Conservation (phyloP, 441 rosid genomes). For the Pelargonium australe region DNA sequence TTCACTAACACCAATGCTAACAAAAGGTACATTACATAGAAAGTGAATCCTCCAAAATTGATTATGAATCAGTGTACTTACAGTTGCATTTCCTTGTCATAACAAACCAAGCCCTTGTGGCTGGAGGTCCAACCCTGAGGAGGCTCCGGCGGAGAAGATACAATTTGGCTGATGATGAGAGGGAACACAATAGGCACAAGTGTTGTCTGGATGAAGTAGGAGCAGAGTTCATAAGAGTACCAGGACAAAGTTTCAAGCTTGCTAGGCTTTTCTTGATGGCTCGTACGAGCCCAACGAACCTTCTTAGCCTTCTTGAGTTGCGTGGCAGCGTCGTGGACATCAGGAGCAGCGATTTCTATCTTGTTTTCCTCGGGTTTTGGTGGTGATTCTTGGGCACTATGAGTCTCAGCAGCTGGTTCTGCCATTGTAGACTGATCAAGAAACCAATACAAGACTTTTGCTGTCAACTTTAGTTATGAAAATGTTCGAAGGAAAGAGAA, state of each 20-base stretch:
- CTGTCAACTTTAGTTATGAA: no score
- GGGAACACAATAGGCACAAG: slow-evolving; percentile 49
- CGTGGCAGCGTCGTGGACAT: slow-evolving; percentile 19
- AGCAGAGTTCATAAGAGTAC: slow-evolving; percentile 45
- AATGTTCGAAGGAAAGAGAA: neutral
- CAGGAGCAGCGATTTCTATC: slow-evolving; percentile 13
- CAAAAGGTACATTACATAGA: neutral
- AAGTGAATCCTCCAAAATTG: no score
- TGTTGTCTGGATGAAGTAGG: slow-evolving; percentile 40
- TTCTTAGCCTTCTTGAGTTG: slow-evolving; percentile 27
- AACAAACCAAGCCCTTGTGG: slow-evolving; percentile 28
- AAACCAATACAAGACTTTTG: no score
- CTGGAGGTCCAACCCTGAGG: slow-evolving; percentile 24
- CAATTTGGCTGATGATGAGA: slow-evolving; percentile 40
- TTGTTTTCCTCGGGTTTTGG: neutral
- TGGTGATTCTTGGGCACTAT: neutral
- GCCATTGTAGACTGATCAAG: neutral
- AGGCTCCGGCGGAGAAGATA: slow-evolving; percentile 23
- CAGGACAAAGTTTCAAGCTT: slow-evolving; percentile 40
- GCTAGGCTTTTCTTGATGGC: slow-evolving; percentile 26
- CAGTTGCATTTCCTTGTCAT: slow-evolving; percentile 31
- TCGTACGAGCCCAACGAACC: slow-evolving; percentile 12
- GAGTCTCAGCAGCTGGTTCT: neutral
- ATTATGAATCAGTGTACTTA: slow-evolving; percentile 18
- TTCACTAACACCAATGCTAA: neutral